Base-by-base conservation (phyloP, 768 basidiomycete species). In the Lactarius pseudohatsudake region DNA sequence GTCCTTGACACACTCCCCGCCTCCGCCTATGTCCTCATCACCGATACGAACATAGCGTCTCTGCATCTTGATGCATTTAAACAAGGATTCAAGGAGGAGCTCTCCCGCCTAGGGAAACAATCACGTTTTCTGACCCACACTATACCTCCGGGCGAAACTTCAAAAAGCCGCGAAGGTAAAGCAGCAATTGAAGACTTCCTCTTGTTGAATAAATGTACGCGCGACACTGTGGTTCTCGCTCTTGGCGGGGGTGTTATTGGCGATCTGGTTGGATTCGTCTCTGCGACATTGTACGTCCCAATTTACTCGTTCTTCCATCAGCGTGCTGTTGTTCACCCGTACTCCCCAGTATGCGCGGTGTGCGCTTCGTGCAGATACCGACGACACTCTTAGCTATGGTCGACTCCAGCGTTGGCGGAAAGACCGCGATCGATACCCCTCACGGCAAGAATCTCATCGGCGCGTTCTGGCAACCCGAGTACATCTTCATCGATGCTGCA, bases 391-490 rank as follows among this genome's bases (percentile, higher is more conserved):
- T 99, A 65, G 94, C 96, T 7, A 99, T 99, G 97, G 97, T 99
- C 28, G 97, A 99, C 77, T 98, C 96, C 0, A 89, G 93, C 67
- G 89, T 99, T 54, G 97, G 97, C 6, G 96, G 97, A 41, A 99
- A 98, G 82, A 99, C 97, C 0, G 96, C 97, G n/a, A 95, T 98
- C 68, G 97, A 99, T 75, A 98, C 96, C 0, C 94, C 94, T 2
- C 92, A 94, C 69, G 97, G 97, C 63, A 99, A 99, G 81, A 99
- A 99, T 77, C 85, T 98, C 70, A 94, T 99, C 71, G 97, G 97
- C 65, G 91, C 96, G 5, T 99, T 98, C 81, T 95, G 94, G 93
- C 96, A 98, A 77, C 97, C 97, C 0, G 86, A 91, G 72, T 98
- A 90, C 80, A 90, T 98, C 74, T 99, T 99, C 79, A 96, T 98